Percentiles rank a stretch among this genome's conserved stretches.
These are phyloP conservation scores for Magnolia officinalis DNA, from an alignment of 164 flowering plant species.

Conservation along the genomic window DNA sequence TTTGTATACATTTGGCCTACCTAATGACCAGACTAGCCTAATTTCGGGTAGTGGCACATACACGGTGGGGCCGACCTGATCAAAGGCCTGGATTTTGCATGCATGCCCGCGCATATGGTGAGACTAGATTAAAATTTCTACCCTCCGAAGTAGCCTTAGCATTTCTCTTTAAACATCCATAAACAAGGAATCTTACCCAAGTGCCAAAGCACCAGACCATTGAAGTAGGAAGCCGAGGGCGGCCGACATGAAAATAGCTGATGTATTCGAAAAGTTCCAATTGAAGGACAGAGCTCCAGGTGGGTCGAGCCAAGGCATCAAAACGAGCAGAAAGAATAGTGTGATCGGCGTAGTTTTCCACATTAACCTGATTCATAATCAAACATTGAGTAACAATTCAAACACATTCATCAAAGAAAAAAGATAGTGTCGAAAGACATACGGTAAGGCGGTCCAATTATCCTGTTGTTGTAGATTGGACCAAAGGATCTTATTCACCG, in stretches of 20 bases:
- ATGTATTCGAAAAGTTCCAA: constrained; percentile 63
- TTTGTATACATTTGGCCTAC: no score
- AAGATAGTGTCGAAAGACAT: constrained; percentile 20
- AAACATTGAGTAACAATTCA: constrained; percentile 7
- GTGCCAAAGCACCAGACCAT: constrained; percentile 99
- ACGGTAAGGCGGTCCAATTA: constrained; percentile 96
- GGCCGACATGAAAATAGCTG: constrained; percentile 68
- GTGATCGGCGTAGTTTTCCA: constrained; percentile 98
- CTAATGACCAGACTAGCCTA: no score
- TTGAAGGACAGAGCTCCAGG: constrained; percentile 75
- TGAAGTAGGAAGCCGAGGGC: constrained; percentile 91
- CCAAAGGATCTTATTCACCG: constrained; percentile 88
- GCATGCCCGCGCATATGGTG: no score
- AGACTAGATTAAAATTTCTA: no score
- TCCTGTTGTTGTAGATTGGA: constrained; percentile 91
- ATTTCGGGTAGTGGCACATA: no score
- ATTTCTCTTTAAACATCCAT: not conserved
- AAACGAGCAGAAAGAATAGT: constrained; percentile 59
- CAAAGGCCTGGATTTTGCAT: no score
- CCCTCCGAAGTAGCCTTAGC: not conserved
- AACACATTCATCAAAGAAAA: not conserved
- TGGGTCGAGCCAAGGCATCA: constrained; percentile 94
- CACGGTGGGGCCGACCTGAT: no score
- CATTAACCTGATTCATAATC: constrained; percentile 62
- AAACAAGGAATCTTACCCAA: constrained; percentile 56